Percentiles rank a stretch among this genome's conserved stretches.
Conservation (phyloP, 257 asterid species). For the Coffea canephora region DNA sequence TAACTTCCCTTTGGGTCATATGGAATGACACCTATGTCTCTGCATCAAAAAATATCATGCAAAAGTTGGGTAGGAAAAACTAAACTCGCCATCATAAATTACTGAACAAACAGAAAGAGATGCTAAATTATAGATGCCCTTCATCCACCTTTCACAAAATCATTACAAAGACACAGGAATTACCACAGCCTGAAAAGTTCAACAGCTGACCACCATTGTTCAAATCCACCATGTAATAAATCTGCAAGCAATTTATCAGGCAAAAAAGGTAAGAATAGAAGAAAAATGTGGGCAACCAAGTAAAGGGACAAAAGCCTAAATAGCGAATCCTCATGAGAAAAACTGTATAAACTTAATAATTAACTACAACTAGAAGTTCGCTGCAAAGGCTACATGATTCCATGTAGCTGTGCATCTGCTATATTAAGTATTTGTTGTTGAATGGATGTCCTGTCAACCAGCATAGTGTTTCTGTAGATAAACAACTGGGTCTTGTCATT, state of each 20-base stretch:
- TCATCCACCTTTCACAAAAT: background rate
- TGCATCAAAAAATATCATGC: background rate
- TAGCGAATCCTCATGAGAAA: background rate
- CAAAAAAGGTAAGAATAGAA: background rate
- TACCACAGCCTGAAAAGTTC: constrained; percentile 99
- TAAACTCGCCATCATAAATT: background rate
- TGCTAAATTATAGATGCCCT: constrained; percentile 1
- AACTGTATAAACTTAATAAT: no score
- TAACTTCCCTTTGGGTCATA: background rate
- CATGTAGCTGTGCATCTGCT: background rate
- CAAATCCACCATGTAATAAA: constrained; percentile 83
- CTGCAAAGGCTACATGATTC: no score
- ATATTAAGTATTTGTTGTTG: background rate
- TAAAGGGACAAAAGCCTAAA: background rate
- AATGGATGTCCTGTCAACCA: background rate
- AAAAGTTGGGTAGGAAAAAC: background rate
- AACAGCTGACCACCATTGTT: constrained; percentile 64
- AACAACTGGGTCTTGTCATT: background rate
- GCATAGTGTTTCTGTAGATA: background rate
- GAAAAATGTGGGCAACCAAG: constrained; percentile 2
- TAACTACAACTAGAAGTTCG: background rate
- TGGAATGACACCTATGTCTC: background rate
- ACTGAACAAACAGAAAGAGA: background rate
- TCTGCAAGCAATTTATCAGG: constrained; percentile 45
- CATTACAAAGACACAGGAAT: constrained; percentile 16